Evolutionary conservation across 208 protist genomes (phyloP).

Genomic region (Leishmania aethiopica): DNA sequence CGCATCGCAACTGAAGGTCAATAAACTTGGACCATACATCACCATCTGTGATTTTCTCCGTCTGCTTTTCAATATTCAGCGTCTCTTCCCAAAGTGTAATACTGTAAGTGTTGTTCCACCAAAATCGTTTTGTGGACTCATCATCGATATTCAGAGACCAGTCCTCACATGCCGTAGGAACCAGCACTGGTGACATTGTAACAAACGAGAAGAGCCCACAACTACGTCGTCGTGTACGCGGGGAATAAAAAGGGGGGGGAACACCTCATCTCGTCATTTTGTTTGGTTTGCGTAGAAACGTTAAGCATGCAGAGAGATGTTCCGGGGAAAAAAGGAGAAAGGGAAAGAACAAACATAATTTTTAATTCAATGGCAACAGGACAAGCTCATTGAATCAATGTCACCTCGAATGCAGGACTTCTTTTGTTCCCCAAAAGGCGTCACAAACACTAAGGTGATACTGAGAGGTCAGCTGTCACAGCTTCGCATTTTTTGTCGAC

Average conservation of each 20-base stretch:
- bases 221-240: background rate
- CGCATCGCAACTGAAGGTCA: constrained; percentile 52
- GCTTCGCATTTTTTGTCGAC: background rate
- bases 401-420: background rate
- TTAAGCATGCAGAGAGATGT: background rate
- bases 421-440: background rate
- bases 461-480: background rate
- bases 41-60: constrained; percentile 39
- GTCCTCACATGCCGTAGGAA: constrained; percentile 60
- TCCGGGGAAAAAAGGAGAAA: background rate
- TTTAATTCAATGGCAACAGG: background rate
- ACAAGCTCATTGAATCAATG: background rate
- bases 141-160: constrained; percentile 77
- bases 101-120: constrained; percentile 80
- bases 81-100: constrained; percentile 71
- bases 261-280: background rate
- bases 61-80: constrained; percentile 37
- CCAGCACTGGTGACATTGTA: constrained; percentile 30
- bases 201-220: constrained; percentile 11
- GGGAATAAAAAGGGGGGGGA: background rate
- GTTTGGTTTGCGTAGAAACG: background rate
- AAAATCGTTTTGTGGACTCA: constrained; percentile 49
- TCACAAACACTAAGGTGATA: background rate
- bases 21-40: constrained; percentile 77
- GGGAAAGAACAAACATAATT: background rate